These are phyloP conservation scores for Typha latifolia DNA, from an alignment of 176 grass and related monocot species.

Conservation along the genomic window DNA sequence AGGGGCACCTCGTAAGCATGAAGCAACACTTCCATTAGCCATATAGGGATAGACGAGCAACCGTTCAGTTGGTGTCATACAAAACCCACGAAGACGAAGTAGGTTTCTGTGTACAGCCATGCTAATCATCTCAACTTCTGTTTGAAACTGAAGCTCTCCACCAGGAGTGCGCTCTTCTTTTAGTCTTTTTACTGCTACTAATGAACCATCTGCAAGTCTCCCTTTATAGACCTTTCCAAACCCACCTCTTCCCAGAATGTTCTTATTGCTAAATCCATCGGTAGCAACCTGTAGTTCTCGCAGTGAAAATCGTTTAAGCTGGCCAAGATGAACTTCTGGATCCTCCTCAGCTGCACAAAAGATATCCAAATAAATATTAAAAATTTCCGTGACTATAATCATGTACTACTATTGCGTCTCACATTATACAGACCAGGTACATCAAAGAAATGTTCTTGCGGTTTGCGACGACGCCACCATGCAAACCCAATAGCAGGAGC, in stretches of 20 bases:
- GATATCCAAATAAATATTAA: neutral
- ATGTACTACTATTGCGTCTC: neutral
- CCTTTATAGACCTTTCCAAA: constrained; percentile 26
- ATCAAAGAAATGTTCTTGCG: constrained; percentile 76
- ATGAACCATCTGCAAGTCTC: constrained; percentile 13
- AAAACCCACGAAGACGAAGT: constrained; percentile 29
- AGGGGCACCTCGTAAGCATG: constrained; percentile 34
- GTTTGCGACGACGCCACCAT: constrained; percentile 61
- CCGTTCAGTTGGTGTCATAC: constrained; percentile 33
- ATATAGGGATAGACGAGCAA: constrained; percentile 54
- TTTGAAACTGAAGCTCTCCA: constrained; percentile 19
- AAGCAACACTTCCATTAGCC: constrained; percentile 40
- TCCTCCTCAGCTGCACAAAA: constrained; percentile 8
- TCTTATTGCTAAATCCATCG: constrained; percentile 22
- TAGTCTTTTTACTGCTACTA: constrained; percentile 30
- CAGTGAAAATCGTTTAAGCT: constrained; percentile 30
- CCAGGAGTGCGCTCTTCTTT: constrained; percentile 9
- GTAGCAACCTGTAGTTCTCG: constrained; percentile 22
- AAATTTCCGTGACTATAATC: constrained; percentile 6
- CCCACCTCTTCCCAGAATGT: constrained; percentile 19
- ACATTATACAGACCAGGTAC: constrained; percentile 53
- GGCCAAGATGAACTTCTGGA: constrained; percentile 22
- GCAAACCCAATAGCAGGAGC: constrained; percentile 62
- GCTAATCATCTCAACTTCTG: constrained; percentile 35
- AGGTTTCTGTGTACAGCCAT: constrained; percentile 34